Conservation (phyloP, 75 land plant species). For the Pinus albicaulis region DNA sequence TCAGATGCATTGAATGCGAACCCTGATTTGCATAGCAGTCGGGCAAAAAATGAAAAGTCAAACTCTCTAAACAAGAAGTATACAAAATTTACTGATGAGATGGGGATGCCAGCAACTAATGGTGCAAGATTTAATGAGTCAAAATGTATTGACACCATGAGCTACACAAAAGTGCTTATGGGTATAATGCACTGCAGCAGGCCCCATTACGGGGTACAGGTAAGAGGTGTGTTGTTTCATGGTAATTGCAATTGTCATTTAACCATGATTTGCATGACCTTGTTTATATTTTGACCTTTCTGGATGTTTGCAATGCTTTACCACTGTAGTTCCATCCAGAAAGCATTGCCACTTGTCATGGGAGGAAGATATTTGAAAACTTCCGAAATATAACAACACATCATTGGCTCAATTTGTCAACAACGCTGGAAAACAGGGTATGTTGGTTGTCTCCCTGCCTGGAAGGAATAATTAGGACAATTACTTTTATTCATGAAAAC, state of each 20-base stretch:
- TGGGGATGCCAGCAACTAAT: not conserved
- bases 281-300: constrained; percentile 1
- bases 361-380: constrained; percentile 80
- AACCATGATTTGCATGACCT: not conserved
- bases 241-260: not conserved
- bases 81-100: not conserved
- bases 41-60: not conserved
- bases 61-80: not conserved
- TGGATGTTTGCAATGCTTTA: not conserved
- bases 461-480: not conserved
- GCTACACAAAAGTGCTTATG: constrained; percentile 57
- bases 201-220: constrained; percentile 99
- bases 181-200: constrained; percentile 74
- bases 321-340: constrained; percentile 91
- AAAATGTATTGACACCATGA: constrained; percentile 1
- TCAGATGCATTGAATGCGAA: constrained; percentile 13
- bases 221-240: constrained; percentile 14
- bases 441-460: constrained; percentile 11
- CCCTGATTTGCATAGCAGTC: constrained; percentile 9
- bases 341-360: constrained; percentile 84
- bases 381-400: constrained; percentile 71
- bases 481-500: too few relatives aligned
- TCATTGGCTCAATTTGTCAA: constrained; percentile 34
- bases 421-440: constrained; percentile 18
- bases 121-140: not conserved